Evolutionary conservation across 2,329 filamentous ascomycete genomes (phyloP).

Genomic region (Colletotrichum phormii): DNA sequence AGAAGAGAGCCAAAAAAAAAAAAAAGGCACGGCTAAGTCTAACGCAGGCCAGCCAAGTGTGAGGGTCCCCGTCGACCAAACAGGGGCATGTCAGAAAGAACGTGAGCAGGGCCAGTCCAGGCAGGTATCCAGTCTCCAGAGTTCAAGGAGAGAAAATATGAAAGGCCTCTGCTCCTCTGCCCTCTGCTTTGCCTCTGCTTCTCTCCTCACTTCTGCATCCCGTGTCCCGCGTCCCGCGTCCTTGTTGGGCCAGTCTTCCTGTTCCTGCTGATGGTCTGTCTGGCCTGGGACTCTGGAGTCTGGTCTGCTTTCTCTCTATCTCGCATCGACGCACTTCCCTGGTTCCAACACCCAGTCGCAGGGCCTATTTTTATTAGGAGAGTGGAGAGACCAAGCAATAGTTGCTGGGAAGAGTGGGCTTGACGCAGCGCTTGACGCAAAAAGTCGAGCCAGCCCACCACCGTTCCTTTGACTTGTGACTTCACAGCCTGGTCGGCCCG

Average conservation of each 20-base stretch:
- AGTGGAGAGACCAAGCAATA: constrained; percentile 33
- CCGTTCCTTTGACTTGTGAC: not conserved
- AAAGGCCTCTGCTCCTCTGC: not conserved
- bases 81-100: constrained; percentile 8
- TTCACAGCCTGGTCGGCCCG: constrained; percentile 10
- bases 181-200: not conserved
- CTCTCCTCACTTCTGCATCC: not conserved
- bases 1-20: too few species aligned
- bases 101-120: not conserved
- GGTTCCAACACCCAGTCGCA: constrained; percentile 19
- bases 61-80: not conserved
- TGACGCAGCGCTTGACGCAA: constrained; percentile 26
- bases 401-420: constrained; percentile 23
- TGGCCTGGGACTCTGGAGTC: not conserved
- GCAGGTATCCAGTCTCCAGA: not conserved
- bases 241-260: not conserved
- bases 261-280: not conserved
- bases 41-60: constrained; percentile 7
- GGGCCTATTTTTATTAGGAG: constrained; percentile 24
- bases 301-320: constrained; percentile 16
- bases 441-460: constrained; percentile 9
- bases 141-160: not conserved
- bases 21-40: constrained; percentile 14
- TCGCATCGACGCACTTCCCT: constrained; percentile 14
- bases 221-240: not conserved